Evolutionary conservation across 2,329 filamentous ascomycete species (phyloP), one percentile per base, ranked within the genome.

Genomic region (Clonostachys byssicola): DNA sequence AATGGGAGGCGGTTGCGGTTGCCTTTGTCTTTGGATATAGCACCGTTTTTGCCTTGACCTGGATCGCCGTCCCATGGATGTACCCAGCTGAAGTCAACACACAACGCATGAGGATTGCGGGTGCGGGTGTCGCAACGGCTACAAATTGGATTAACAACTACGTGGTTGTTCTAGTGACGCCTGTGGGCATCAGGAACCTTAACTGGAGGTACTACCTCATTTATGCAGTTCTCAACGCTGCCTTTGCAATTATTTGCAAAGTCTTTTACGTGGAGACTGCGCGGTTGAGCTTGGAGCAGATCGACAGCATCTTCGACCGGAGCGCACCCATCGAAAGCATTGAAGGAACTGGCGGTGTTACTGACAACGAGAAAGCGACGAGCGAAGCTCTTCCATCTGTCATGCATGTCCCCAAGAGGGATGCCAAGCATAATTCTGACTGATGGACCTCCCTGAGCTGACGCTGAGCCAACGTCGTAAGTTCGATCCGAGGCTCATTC

Each of bases 131-230:
- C 10, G 60, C 59, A 3, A 65, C 63, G 33, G 62, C 63, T 5
- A 60, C 58, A 9, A 63, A 66, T 49, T 66, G 64, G 64, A 54
- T 58, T 17, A 56, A 52, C 40, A 59, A 59, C 35, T 58, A 56
- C 13, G 52, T 58, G 13, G 50, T 66, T 13, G 65, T 68, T n/a
- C 54, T 66, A 43, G 62, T 69, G 44, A 69, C 64, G 0, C 64
- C 66, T 1, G 58, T 61, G 9, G 63, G 58, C 4, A 66, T 66
- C 44, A 57, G 69, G 18, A 73, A 70, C 17, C 63, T 80, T 0
- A 68, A 68, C 3, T 80, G 73, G 67, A 70, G 67, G 38, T 80
- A 74, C 55, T 80, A 70, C 61, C 67, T 80, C 34, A 68, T 80
- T 44, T 80, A 70, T 65, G 67, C 71, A 2, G 65, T 73, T 12